phyloP scores from a whole-genome alignment of 2,329 filamentous ascomycete genomes.

The Monosporascus sp. region DNA sequence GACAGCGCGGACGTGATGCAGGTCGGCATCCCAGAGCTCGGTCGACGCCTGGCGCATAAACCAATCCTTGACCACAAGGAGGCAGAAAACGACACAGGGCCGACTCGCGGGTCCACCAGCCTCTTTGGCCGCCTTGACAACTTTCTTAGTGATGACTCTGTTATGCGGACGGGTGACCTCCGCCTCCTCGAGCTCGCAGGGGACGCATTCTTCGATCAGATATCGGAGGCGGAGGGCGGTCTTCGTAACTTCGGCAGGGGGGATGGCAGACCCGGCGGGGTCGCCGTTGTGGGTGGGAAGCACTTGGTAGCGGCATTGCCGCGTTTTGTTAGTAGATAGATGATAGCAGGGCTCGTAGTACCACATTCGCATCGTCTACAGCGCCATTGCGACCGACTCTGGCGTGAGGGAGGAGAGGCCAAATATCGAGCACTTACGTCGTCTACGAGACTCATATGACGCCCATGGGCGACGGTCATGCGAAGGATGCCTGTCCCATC shows the following conservation, averaged over 20 bases:
- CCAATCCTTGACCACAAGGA: conserved; percentile 67
- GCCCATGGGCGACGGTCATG: conserved; percentile 30
- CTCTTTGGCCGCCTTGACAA: conserved; percentile 74
- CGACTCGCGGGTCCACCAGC: conserved; percentile 72
- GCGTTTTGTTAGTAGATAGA: conserved; percentile 10
- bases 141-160: conserved; percentile 73
- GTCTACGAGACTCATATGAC: conserved; percentile 39
- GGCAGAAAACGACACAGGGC: conserved; percentile 77
- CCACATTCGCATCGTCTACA: too few relatives aligned
- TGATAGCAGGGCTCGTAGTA: background rate
- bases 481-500: conserved; percentile 30
- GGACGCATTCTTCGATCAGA: conserved; percentile 82
- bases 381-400: background rate
- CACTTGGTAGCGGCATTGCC: conserved; percentile 39
- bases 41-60: conserved; percentile 73
- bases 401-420: background rate
- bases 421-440: conserved; percentile 30
- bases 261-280: conserved; percentile 60
- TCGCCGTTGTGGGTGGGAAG: conserved; percentile 60
- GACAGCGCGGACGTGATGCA: conserved; percentile 71
- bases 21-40: conserved; percentile 89
- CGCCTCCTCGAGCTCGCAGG: conserved; percentile 79
- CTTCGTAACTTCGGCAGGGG: conserved; percentile 78
- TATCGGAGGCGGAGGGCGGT: conserved; percentile 86
- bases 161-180: conserved; percentile 77